Base-by-base conservation (phyloP, 2,329 filamentous ascomycete species). In the Colletotrichum tofieldiae region DNA sequence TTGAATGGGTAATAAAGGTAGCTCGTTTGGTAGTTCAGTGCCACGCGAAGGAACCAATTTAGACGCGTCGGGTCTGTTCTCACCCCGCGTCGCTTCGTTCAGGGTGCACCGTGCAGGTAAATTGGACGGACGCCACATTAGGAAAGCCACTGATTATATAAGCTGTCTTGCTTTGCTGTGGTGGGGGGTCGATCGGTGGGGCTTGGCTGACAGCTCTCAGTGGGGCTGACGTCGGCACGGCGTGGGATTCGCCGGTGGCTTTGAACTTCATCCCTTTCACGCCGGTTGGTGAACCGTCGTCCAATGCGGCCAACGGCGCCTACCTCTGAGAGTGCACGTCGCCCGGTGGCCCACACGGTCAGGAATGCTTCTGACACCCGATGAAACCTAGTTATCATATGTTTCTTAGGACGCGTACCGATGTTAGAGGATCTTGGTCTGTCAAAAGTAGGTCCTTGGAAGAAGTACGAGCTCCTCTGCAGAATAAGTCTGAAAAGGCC, bases 211-310 rank as follows among this genome's bases (percentile, higher is more conserved):
- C 52, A 37, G 23, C 29, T 20, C 18, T 26, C 18, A 58, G 67
- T 69, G 67, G 61, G 60, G 43, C 52, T 39, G 37, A 55, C 16
- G n/a, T 55, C 32, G 29, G 66, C 60, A 65, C 61, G 55, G 63
- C n/a, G 45, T 49, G 26, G 41, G 35, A 59, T 67, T 54, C 29
- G 35, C 49, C 54, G n/a, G 52, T 63, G 51, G 64, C 51, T 29
- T 18, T 26, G 39, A 62, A 71, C 69, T 59, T 68, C 69, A 71
- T 71, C 69, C 69, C 69, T 67, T 71, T 26, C 23, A 71, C 54
- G 65, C 32, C 69, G 43, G 65, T 63, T 63, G 47, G 23, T 41
- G 58, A 68, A 45, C 65, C 59, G 49, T 63, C 58, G 54, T 68
- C 51, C 58, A 43, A 63, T 61, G 9, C 45, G 20, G n/a, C 23